These are phyloP conservation scores for Rosa persica DNA, from an alignment of 306 rosid genomes.

Conservation along the genomic window DNA sequence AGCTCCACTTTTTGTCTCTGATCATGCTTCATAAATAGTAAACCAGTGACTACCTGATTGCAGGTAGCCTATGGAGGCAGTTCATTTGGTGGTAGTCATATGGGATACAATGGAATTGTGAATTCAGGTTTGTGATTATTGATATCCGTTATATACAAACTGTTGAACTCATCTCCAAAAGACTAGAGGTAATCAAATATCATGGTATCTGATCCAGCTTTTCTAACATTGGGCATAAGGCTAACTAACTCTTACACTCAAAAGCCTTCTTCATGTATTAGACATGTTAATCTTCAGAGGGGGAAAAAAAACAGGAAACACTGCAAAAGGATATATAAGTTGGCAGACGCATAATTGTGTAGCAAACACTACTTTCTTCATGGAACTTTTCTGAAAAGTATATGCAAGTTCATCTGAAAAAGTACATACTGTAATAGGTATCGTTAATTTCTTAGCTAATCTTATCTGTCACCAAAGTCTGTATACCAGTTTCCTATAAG, in stretches of 20 bases:
- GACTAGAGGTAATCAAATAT: background rate
- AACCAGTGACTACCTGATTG: constrained; percentile 27
- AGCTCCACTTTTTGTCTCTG: constrained; percentile 11
- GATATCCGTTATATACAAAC: background rate
- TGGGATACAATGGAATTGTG: constrained; percentile 51
- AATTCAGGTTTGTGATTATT: constrained; percentile 60
- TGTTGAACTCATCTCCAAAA: background rate
- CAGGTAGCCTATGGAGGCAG: constrained; percentile 51
- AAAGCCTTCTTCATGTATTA: background rate
- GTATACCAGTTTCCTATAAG: background rate
- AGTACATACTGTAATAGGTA: background rate
- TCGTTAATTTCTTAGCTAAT: background rate
- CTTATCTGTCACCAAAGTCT: background rate
- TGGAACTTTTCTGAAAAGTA: background rate
- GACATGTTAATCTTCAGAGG: background rate
- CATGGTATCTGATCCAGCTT: background rate
- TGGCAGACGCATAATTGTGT: background rate
- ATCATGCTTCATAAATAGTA: background rate
- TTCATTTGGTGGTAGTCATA: constrained; percentile 41
- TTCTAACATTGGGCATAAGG: background rate
- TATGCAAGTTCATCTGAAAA: background rate
- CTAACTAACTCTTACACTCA: background rate
- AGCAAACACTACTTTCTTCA: background rate
- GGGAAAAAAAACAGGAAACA: background rate
- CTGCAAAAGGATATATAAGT: background rate